A percentile compares a stretch with the other conserved stretches of the same genome.
phyloP scores from a whole-genome alignment of 257 asterid genomes.

The Lantana camara region DNA sequence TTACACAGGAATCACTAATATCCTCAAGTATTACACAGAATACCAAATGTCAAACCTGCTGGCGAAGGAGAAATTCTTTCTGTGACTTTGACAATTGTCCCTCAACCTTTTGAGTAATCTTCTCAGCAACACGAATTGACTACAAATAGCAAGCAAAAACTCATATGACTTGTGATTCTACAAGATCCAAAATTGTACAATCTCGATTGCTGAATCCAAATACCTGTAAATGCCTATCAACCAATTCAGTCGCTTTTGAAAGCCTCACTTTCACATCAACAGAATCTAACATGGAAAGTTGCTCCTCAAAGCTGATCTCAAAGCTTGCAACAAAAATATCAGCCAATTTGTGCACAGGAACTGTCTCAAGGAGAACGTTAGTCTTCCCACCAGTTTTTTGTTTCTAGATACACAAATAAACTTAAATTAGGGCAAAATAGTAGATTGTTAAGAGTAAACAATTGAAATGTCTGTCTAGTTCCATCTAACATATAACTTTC shows the following conservation, averaged over 20 bases:
- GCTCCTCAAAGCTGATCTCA: constrained; percentile 98
- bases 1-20: constrained; percentile 19
- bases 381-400: constrained; percentile 96
- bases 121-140: constrained; percentile 99
- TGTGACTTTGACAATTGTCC: constrained; percentile 98
- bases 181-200: constrained; percentile 27
- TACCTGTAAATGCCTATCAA: constrained; percentile 97
- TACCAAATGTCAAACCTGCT: constrained; percentile 67
- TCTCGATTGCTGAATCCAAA: constrained; percentile 28
- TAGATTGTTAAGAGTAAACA: neutral
- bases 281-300: constrained; percentile 92
- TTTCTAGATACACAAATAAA: constrained; percentile 54
- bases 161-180: constrained; percentile 19
- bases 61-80: constrained; percentile 98
- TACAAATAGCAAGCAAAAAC: constrained; percentile 40
- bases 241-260: constrained; percentile 93
- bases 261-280: constrained; percentile 94
- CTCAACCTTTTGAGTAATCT: constrained; percentile 97
- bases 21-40: constrained; percentile 8
- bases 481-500: constrained; percentile 6
- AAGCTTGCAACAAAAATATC: constrained; percentile 99
- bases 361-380: constrained; percentile 94
- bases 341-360: constrained; percentile 96
- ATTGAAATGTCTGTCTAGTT: constrained; percentile 17
- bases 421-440: constrained; percentile 21